Base-by-base conservation (phyloP, 768 basidiomycete genomes). In the Naematelia aurantialba region DNA sequence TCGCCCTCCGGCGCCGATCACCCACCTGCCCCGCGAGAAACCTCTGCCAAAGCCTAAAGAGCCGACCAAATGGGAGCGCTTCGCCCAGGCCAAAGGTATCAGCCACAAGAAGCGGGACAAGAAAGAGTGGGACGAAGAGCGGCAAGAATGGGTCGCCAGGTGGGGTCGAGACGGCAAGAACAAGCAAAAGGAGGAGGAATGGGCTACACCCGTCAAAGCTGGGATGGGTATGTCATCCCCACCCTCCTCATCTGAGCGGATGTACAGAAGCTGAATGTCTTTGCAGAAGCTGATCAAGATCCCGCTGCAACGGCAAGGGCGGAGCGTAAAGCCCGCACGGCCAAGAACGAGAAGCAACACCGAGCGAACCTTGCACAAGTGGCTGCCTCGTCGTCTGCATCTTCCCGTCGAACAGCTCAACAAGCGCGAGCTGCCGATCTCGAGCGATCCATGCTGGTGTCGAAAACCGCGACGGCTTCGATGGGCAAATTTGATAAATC, bases 21-120 rank as follows among this genome's bases (percentile, higher is more conserved):
- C 87, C 25, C 80, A 81, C 48, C 83, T 98, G 0, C 96, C 96
- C 0, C 84, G 96, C 22, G 83, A 91, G 27, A 98, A 99, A 75
- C 90, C 89, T 0, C 81, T 98, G 1, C 96, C 93, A 0, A 93
- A 91, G 70, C 88, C 89, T 1, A 96, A 94, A 78, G 87, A 87
- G 8, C 85, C 82, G 30, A 98, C 94, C 5, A 98, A 96, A 78
- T 99, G 96, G 96, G 90, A 98, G 80, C 82, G 84, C 56, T 99
- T 98, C 71, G 94, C 94, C 3, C 85, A 86, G 48, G 87, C 89
- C 34, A 97, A 96, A 80, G 96, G 96, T 34, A 98, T 98, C 70
- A 84, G 85, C 70, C 85, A 96, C 69, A 84, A 80, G 70, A 82
- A 79, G 49, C 84, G 84, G 46, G 90, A 94, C 12, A 88, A 83